Conservation (phyloP, 1,284 basidiomycete species). For the Fistulinella cinereoalba region DNA sequence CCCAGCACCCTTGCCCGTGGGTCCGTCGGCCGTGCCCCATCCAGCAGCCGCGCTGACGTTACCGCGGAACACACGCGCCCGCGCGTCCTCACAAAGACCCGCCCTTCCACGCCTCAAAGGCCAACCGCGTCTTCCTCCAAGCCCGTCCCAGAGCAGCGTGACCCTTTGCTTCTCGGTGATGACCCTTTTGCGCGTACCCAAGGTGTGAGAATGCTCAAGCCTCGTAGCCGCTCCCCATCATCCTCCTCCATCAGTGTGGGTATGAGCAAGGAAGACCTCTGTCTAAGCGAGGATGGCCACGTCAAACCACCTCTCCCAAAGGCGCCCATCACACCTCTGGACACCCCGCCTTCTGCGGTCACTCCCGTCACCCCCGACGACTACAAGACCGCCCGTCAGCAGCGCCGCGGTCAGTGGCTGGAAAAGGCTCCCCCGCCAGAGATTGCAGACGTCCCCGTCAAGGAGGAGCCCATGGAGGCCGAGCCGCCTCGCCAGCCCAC, state of each 20-base stretch:
- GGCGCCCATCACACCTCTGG: background rate
- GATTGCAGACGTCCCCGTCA: constrained; percentile 26
- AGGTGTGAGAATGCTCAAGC: constrained; percentile 42
- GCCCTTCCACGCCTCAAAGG: constrained; percentile 30
- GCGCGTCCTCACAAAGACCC: constrained; percentile 32
- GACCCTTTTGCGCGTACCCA: constrained; percentile 58
- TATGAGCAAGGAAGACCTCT: constrained; percentile 7
- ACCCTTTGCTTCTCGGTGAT: constrained; percentile 41
- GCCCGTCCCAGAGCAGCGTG: constrained; percentile 11
- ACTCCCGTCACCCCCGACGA: constrained; percentile 38
- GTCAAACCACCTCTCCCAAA: constrained; percentile 1
- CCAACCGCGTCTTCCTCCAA: constrained; percentile 5
- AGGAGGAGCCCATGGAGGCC: constrained; percentile 15
- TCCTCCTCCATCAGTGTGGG: background rate
- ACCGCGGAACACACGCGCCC: constrained; percentile 13
- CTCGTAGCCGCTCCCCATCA: constrained; percentile 6
- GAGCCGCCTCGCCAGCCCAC: constrained; percentile 16
- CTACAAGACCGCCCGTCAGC: constrained; percentile 39
- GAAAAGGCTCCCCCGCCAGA: constrained; percentile 38
- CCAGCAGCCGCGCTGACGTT: constrained; percentile 11
- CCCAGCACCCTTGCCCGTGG: constrained; percentile 6
- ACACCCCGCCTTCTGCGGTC: constrained; percentile 6
- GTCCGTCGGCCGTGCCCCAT: constrained; percentile 12
- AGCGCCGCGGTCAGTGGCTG: constrained; percentile 40
- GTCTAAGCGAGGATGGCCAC: constrained; percentile 13